A percentile compares a stretch with the other conserved stretches of the same genome.
Evolutionary conservation across 768 basidiomycete species (phyloP).

Genomic region (Boletus rubroflammeus): DNA sequence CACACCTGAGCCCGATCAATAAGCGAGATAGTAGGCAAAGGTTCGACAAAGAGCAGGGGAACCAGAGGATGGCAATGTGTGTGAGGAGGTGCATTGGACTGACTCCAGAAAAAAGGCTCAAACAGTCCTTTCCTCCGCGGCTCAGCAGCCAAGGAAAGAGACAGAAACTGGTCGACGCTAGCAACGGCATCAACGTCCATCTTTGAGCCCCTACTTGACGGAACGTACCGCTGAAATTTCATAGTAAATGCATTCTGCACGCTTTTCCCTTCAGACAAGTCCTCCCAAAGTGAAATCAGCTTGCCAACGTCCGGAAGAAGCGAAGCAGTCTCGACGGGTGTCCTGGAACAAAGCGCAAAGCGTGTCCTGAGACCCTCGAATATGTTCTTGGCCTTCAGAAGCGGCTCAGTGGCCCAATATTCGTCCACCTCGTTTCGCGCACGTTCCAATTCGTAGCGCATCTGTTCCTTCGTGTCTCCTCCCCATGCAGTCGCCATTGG

Average conservation of each 20-base stretch:
- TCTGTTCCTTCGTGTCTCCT: slow-evolving; percentile 48
- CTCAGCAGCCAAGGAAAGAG: slow-evolving; percentile 71
- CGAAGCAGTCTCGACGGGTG: slow-evolving; percentile 36
- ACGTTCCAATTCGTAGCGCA: slow-evolving; percentile 45
- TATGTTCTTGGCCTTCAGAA: slow-evolving; percentile 40
- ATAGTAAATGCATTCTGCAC: slow-evolving; percentile 40
- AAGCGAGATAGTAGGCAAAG: slow-evolving; percentile 62
- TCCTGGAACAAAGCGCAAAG: slow-evolving; percentile 51
- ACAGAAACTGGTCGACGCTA: slow-evolving; percentile 76
- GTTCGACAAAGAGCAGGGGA: slow-evolving; percentile 74
- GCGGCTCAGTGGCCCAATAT: slow-evolving; percentile 39
- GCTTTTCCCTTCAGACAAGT: slow-evolving; percentile 38
- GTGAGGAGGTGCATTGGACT: slow-evolving; percentile 35
- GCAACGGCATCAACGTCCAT: background rate
- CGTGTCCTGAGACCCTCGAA: slow-evolving; percentile 51
- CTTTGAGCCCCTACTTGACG: background rate
- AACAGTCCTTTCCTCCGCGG: slow-evolving; percentile 70
- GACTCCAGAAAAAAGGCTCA: slow-evolving; percentile 74
- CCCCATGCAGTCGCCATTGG: slow-evolving; percentile 67
- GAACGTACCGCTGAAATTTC: slow-evolving; percentile 62
- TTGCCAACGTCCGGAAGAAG: slow-evolving; percentile 44
- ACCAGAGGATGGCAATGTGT: slow-evolving; percentile 46
- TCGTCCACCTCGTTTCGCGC: slow-evolving; percentile 46
- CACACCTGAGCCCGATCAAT: slow-evolving; percentile 64
- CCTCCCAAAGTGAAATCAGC: slow-evolving; percentile 57